Conservation (phyloP, 2,329 filamentous ascomycete species). For the Gnomoniopsis sp. region DNA sequence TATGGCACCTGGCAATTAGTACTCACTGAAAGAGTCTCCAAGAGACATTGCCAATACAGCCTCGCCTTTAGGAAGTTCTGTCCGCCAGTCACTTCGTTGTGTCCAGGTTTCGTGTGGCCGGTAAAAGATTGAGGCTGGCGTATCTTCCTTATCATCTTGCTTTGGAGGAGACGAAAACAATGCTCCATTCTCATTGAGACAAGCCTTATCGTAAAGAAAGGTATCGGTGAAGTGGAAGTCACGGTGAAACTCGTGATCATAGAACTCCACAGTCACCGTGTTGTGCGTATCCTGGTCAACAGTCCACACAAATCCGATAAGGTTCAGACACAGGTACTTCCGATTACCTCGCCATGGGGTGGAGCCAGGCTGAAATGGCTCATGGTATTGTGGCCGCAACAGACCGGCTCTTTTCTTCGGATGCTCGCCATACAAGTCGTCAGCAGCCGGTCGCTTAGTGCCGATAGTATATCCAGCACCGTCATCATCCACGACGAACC, state of each 20-base stretch:
- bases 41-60: slow-evolving; percentile 83
- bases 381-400: slow-evolving; percentile 66
- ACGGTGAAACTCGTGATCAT: slow-evolving; percentile 86
- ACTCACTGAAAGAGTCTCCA: slow-evolving; percentile 84
- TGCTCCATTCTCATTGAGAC: slow-evolving; percentile 78
- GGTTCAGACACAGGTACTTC: slow-evolving; percentile 87
- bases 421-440: slow-evolving; percentile 47
- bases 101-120: slow-evolving; percentile 97
- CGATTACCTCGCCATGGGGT: slow-evolving; percentile 95
- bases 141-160: slow-evolving; percentile 53
- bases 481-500: slow-evolving; percentile 93
- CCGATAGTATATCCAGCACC: slow-evolving; percentile 80
- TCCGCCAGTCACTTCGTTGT: slow-evolving; percentile 84
- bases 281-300: slow-evolving; percentile 91
- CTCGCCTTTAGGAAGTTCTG: slow-evolving; percentile 82
- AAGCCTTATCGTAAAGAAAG: slow-evolving; percentile 94
- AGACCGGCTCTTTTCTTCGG: slow-evolving; percentile 49
- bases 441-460: slow-evolving; percentile 48
- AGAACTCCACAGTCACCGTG: slow-evolving; percentile 96
- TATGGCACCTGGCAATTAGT: no score
- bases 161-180: slow-evolving; percentile 76
- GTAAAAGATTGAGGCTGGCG: slow-evolving; percentile 84
- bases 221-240: slow-evolving; percentile 98
- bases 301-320: slow-evolving; percentile 95
- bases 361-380: slow-evolving; percentile 86